Conservation (phyloP, 1,284 basidiomycete genomes). For the Leccinum huronense region DNA sequence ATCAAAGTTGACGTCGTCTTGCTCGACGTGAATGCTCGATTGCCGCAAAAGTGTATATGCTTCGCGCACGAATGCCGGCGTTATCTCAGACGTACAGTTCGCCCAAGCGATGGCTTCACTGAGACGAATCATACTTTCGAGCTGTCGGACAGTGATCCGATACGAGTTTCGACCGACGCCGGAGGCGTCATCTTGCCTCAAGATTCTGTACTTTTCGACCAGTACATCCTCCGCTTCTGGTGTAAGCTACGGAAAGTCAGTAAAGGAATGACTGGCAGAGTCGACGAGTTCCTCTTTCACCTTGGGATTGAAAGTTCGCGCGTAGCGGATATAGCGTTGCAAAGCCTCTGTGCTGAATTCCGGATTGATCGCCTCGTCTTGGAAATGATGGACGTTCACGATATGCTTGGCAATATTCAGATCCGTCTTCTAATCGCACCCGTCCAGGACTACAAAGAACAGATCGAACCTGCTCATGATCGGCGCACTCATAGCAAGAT, state of each 20-base stretch:
- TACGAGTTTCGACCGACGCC: conserved; percentile 91
- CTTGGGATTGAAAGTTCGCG: conserved; percentile 95
- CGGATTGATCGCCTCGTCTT: conserved; percentile 91
- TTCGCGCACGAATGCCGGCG: conserved; percentile 91
- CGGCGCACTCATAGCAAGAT: conserved; percentile 97
- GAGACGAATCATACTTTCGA: conserved; percentile 96
- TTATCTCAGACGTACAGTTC: conserved; percentile 93
- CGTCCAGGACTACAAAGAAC: conserved; percentile 98
- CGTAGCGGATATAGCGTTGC: conserved; percentile 96
- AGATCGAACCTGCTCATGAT: conserved; percentile 99
- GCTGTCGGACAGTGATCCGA: conserved; percentile 92
- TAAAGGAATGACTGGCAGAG: conserved; percentile 5
- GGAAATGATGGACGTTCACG: conserved; percentile 95
- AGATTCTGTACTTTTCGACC: conserved; percentile 92
- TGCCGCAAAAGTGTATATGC: conserved; percentile 92
- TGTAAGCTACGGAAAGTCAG: conserved; percentile 62
- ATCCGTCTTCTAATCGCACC: conserved; percentile 93
- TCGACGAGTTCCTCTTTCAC: conserved; percentile 39
- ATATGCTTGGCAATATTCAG: conserved; percentile 96
- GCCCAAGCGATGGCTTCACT: conserved; percentile 97
- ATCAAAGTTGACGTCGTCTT: conserved; percentile 98
- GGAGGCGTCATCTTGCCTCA: conserved; percentile 90
- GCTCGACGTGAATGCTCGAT: conserved; percentile 99
- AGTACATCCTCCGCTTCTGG: conserved; percentile 90
- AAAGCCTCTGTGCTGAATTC: conserved; percentile 97